These are phyloP conservation scores for Euphorbia corollata DNA, from an alignment of 441 rosid species.

Conservation along the genomic window DNA sequence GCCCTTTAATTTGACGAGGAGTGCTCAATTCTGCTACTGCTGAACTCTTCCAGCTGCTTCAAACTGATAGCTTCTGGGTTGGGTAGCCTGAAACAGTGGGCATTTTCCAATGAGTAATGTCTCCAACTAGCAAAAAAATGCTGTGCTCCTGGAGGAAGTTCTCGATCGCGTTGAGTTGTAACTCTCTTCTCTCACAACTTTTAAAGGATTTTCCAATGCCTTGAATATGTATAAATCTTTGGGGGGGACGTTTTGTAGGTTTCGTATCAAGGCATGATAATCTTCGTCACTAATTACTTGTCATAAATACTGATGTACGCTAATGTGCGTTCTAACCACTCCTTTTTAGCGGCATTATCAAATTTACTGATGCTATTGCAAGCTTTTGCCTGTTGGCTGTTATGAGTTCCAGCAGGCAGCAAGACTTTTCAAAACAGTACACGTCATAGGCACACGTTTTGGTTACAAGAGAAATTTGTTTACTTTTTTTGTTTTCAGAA, in stretches of 20 bases:
- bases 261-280: conserved; percentile 85
- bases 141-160: no score
- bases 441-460: conserved; percentile 68
- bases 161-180: no score
- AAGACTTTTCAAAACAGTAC: conserved; percentile 71
- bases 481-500: no score
- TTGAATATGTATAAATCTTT: conserved; percentile 59
- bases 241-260: conserved; percentile 72
- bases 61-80: no score
- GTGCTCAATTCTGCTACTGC: no score
- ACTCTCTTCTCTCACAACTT: conserved; percentile 76
- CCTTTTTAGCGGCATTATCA: conserved; percentile 40
- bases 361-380: conserved; percentile 41
- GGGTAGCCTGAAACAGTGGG: no score
- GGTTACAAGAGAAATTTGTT: conserved; percentile 22
- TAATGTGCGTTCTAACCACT: conserved; percentile 69
- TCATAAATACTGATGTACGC: conserved; percentile 56
- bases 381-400: conserved; percentile 57
- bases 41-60: no score
- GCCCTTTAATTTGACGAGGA: no score
- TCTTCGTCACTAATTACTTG: conserved; percentile 74
- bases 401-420: conserved; percentile 74
- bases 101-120: no score
- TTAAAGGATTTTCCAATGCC: conserved; percentile 82
- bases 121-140: no score